Base-by-base conservation (phyloP, 139 green algal genomes). In the Diplosphaera chodatii region DNA sequence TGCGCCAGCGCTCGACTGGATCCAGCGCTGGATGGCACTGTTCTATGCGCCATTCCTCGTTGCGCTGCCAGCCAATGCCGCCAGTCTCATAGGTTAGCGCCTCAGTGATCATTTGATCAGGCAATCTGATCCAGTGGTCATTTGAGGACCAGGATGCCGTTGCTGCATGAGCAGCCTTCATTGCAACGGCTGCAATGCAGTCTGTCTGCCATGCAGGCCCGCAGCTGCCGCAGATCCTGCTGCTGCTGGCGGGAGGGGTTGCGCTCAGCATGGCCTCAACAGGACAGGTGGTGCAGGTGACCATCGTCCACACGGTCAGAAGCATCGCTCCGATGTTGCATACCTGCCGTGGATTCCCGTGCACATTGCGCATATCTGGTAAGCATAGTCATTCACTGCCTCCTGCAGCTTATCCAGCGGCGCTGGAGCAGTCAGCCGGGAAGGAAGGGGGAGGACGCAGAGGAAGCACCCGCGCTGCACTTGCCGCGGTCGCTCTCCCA, bases 11-110 rank as follows among this genome's bases (percentile, higher is more conserved):
- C 77, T 96, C 4, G 77, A 86, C 63, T 97, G 88, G 88, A 91
- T 97, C 37, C 75, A 85, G 32, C 80, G 82, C 59, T 97, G 90
- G 90, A 83, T 97, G 73, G 85, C 91, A 1, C 79, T 95, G 13
- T 97, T 97, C 77, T 97, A 97, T 77, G 82, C 96, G 16, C 86
- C 92, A 0, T 85, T 87, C 13, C 84, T 97, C 21, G 88, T 97
- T 6, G 81, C 86, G 0, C 81, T 97, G 74, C 92, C 92, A 0
- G 64, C 93, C 20, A 82, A 59, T 25, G 48, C 48, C 10, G 48
- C 8, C 10, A 25, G 48, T 18, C 48, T 59, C 18, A 23, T 59
- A 59, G 37, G 37, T 48, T 13, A 48, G 37, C 37, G 10, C 37
- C 37, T 13, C 8, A 21, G 37, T 13, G 13, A n/a, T n/a, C n/a